Evolutionary conservation across 371 early-diverging fungal species (phyloP), one percentile per base, ranked within the genome.

Genomic region (Cokeromyces recurvatus): DNA sequence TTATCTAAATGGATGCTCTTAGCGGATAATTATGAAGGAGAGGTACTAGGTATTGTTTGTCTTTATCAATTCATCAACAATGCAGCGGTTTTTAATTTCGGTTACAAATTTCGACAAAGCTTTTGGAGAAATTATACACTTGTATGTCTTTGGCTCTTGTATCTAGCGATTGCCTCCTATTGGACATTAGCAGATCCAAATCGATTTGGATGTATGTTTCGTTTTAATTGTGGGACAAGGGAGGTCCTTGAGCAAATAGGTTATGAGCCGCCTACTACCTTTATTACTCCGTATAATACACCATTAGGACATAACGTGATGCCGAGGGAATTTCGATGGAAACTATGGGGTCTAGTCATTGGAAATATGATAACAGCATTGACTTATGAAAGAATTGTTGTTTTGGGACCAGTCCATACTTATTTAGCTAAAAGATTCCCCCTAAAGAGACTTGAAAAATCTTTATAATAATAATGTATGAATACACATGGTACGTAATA

Each of bases 11-110:
- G 88, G 90, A 86, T 84, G 80, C 62, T 86, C 29, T 60, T 86
- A 20, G 86, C 82, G n/a, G 90, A 89, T 53, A 89, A 87, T 53
- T 89, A 67, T 59, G 89, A 89, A 64, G 77, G 75, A 4, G 69
- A 69, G 17, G 59, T 66, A 2, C 46, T 87, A 24, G 57, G 81
- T 3, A 55, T 80, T 17, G 66, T 79, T 11, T 77, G 74, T 48
- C 58, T 84, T n/a, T 82, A 76, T 57, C 80, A 81, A 50, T 78
- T 82, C 50, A 67, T 81, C 48, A 77, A 73, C 52, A 79, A 81
- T 35, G 84, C 82, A 11, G 78, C 80, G 29, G 68, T 78, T 9
- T 79, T 79, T 47, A 86, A 82, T 58, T 79, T 82, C 50, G 90
- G 90, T 8, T 61, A 70, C 57, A 62, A 67, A 34, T 86, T 77